Evolutionary conservation across 2,329 filamentous ascomycete genomes (phyloP).

Genomic region (Hymenoscyphus occultus): DNA sequence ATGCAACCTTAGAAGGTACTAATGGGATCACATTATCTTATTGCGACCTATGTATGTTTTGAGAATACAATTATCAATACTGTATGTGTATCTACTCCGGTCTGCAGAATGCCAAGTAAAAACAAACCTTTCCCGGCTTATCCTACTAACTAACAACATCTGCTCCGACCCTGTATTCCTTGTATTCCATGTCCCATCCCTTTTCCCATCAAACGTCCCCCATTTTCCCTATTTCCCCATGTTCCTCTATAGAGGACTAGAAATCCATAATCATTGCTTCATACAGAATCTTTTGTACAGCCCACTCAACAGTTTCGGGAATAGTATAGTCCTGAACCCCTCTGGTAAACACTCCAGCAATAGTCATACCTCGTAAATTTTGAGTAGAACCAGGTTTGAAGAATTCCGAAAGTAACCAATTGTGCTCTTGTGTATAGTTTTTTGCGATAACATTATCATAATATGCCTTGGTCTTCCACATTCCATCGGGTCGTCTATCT

Average conservation of each 20-base stretch:
- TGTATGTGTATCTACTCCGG: too few species aligned
- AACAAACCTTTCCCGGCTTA: too few species aligned
- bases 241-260: background rate
- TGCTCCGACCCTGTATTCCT: too few species aligned
- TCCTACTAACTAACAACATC: too few species aligned
- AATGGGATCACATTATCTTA: too few species aligned
- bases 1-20: too few species aligned
- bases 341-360: background rate
- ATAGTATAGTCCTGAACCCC: background rate
- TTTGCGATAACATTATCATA: constrained; percentile 33
- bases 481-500: constrained; percentile 27
- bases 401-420: constrained; percentile 17
- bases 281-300: background rate
- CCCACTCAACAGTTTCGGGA: background rate
- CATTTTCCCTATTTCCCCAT: background rate
- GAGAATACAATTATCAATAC: too few species aligned
- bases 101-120: too few species aligned
- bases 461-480: constrained; percentile 34
- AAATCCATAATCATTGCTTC: background rate
- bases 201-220: background rate
- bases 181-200: background rate
- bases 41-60: too few species aligned
- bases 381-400: too few species aligned
- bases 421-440: constrained; percentile 16
- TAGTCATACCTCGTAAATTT: background rate